These are phyloP conservation scores for Rhodotorula graminis DNA, from an alignment of 768 basidiomycete species.

Conservation along the genomic window DNA sequence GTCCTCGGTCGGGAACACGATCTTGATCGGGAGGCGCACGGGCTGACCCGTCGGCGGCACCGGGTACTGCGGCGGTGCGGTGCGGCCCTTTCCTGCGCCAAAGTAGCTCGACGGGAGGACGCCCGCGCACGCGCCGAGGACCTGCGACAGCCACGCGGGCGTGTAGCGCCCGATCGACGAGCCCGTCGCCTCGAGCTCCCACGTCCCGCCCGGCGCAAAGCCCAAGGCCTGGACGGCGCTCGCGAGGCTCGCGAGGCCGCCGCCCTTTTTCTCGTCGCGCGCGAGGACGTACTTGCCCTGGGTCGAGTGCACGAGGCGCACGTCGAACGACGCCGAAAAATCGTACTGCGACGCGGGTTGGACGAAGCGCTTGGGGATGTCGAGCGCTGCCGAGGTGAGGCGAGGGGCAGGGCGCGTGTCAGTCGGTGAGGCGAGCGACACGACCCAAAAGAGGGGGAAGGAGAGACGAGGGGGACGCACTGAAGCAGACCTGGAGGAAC, in stretches of 20 bases:
- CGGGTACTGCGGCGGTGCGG: background rate
- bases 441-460: too few relatives aligned
- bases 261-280: constrained; percentile 1
- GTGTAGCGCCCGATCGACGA: constrained; percentile 25
- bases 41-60: background rate
- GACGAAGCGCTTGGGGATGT: constrained; percentile 7
- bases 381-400: background rate
- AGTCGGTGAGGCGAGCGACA: too few relatives aligned
- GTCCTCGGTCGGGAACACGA: constrained; percentile 30
- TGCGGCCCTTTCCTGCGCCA: background rate
- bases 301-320: constrained; percentile 13
- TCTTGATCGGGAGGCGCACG: constrained; percentile 24
- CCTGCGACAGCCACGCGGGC: constrained; percentile 25
- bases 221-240: constrained; percentile 9
- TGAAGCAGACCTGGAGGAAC: constrained; percentile 10
- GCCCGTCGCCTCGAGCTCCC: constrained; percentile 32
- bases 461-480: background rate
- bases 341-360: background rate
- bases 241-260: constrained; percentile 25
- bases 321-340: constrained; percentile 1
- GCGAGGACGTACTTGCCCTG: constrained; percentile 2
- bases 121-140: constrained; percentile 21
- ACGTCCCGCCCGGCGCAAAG: constrained; percentile 18
- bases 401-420: background rate
- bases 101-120: constrained; percentile 19